Conservation (phyloP, 192 early-diverging fungal species). For the Nowakowskiella sp. region DNA sequence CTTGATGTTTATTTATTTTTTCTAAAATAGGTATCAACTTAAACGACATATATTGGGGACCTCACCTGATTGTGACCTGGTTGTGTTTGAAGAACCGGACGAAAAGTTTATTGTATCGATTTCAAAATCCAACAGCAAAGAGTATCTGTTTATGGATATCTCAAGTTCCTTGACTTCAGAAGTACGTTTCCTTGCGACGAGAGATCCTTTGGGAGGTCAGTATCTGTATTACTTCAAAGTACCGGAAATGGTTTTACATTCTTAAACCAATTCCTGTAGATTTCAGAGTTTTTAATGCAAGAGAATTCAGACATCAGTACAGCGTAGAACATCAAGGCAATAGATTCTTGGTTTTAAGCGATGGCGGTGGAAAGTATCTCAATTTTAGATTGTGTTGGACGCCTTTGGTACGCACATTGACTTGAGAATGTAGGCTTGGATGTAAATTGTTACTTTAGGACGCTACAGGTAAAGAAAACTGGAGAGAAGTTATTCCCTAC, state of each 20-base stretch:
- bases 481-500: conserved; percentile 42
- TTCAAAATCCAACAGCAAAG: conserved; percentile 19
- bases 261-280: no score
- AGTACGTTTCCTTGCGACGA: conserved; percentile 13
- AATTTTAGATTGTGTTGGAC: conserved; percentile 28
- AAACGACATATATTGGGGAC: conserved; percentile 25
- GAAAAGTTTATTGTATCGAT: conserved; percentile 28
- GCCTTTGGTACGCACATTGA: no score
- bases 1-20: no score
- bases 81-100: conserved; percentile 34
- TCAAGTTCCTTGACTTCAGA: conserved; percentile 24
- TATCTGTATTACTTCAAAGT: no score
- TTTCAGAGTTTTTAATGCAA: conserved; percentile 29
- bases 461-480: no score
- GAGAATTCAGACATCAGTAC: conserved; percentile 30
- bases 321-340: conserved; percentile 35
- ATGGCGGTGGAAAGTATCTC: conserved; percentile 35
- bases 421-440: no score
- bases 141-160: conserved; percentile 26
- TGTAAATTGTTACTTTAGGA: no score
- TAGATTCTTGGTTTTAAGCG: conserved; percentile 32
- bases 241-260: no score
- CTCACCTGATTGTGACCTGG: conserved; percentile 8
- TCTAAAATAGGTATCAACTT: no score
- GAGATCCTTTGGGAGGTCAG: no score